Base-by-base conservation (phyloP, 2,329 filamentous ascomycete species). In the Bimuria novae-zelandiae region DNA sequence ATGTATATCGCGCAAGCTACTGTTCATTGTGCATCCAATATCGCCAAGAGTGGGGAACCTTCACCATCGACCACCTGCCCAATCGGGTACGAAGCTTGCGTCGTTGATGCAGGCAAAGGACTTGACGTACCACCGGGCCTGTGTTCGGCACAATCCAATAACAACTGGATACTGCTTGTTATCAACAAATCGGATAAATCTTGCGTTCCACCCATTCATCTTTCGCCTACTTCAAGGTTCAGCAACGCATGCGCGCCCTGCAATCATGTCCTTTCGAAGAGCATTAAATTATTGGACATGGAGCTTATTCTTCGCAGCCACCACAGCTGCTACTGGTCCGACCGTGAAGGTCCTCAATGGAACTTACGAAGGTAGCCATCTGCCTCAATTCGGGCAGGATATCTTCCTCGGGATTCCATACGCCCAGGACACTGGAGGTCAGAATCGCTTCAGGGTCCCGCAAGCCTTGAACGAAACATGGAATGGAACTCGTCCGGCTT, bases 341-440 rank as follows among this genome's bases (percentile, higher is more conserved):
- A 60, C 58, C 2, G 71, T 67, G 16, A 63, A 55, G 8, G 63
- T 73, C 0, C 61, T 64, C 39, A 74, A 74, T 52, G 70, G 71
- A 8, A 71, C 68, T 19, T 74, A 74, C 30, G 65, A 71, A 51
- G 71, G 71, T 10, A 27, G 68, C 3, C 59, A 68, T 41, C 60
- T 72, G 6, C 61, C 69, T 1, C 59, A 63, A 2, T 73, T 71
- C 57, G 64, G 77, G 33, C 77, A 80, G 59, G 77, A 80, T 53
- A 68, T 74, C 54, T 81, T 79, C 59, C 71, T 80, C 21, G 78
- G 78, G 4, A 68, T 86, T 1, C 84, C 83, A 0, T 86, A 81
- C 63, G 84, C 83, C 3, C 79, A 82, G 55, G 77, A 82, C 25
- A 82, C 82, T 0, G 69, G 79, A 21, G 79, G 80, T 1, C 68